Conservation (phyloP, 345 rosid genomes). For the Sonneratia alba region DNA sequence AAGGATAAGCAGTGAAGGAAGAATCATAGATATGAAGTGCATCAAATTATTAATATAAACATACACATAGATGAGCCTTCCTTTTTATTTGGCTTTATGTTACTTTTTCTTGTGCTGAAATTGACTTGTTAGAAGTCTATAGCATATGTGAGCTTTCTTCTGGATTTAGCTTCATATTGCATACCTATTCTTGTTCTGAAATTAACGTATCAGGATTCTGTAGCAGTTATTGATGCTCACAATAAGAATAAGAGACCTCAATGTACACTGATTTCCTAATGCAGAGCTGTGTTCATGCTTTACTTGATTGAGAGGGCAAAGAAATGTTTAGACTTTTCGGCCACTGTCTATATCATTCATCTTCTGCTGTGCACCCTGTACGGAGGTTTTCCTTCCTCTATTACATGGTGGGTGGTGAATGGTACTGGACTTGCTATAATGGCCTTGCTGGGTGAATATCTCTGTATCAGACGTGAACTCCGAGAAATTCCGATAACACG, state of each 20-base stretch:
- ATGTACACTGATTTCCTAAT: slow-evolving; percentile 9
- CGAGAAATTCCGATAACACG: slow-evolving; percentile 70
- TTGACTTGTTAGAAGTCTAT: too few relatives aligned
- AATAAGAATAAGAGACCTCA: background rate
- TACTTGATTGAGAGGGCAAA: slow-evolving; percentile 87
- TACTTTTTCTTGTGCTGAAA: too few relatives aligned
- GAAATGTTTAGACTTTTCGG: slow-evolving; percentile 85
- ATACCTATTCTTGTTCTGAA: too few relatives aligned
- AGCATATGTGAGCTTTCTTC: too few relatives aligned
- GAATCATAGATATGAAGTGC: too few relatives aligned
- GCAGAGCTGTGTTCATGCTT: slow-evolving; percentile 74
- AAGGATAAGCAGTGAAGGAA: too few relatives aligned
- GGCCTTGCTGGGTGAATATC: slow-evolving; percentile 77
- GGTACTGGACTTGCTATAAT: slow-evolving; percentile 70
- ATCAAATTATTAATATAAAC: too few relatives aligned
- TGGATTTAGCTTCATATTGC: too few relatives aligned
- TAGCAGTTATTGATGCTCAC: background rate
- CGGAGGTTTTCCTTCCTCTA: slow-evolving; percentile 96
- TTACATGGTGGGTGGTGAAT: slow-evolving; percentile 94
- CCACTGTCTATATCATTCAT: slow-evolving; percentile 69
- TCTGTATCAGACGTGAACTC: slow-evolving; percentile 68
- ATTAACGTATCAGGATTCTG: too few relatives aligned
- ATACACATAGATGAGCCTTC: too few relatives aligned
- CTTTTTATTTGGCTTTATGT: too few relatives aligned
- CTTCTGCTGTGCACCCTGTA: slow-evolving; percentile 66